phyloP scores from a whole-genome alignment of 768 basidiomycete genomes.

The Collybia mongolica region DNA sequence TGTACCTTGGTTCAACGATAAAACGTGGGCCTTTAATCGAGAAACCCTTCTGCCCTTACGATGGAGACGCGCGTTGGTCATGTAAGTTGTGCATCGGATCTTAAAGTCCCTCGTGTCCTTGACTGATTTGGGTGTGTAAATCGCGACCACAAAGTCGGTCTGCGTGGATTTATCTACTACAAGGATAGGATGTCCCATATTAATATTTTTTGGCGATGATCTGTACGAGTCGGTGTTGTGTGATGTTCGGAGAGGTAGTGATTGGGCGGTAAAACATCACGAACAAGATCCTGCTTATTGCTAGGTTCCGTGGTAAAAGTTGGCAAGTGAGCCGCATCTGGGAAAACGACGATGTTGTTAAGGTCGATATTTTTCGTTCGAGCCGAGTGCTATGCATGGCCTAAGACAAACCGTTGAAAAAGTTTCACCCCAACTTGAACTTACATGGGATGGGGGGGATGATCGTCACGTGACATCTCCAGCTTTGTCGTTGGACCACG shows the following conservation, averaged over 20 bases:
- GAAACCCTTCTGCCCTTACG: slow-evolving; percentile 18
- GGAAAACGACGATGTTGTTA: slow-evolving; percentile 19
- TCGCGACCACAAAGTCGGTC: neutral
- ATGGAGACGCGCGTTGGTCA: slow-evolving; percentile 14
- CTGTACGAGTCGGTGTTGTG: neutral
- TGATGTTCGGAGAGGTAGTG: too few relatives aligned
- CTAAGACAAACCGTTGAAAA: too few relatives aligned
- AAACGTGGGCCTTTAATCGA: too few relatives aligned
- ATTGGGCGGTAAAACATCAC: too few relatives aligned
- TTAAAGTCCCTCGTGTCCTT: slow-evolving; percentile 12
- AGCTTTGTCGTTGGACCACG: slow-evolving; percentile 11
- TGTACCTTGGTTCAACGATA: too few relatives aligned
- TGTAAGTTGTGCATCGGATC: slow-evolving; percentile 15
- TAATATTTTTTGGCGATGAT: neutral
- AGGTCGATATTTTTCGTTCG: slow-evolving; percentile 16
- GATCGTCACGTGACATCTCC: neutral
- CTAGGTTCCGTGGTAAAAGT: slow-evolving; percentile 12
- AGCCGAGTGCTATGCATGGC: neutral
- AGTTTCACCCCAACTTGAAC: too few relatives aligned
- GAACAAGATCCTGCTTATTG: slow-evolving; percentile 19
- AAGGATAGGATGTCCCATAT: neutral
- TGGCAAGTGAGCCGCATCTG: slow-evolving; percentile 17
- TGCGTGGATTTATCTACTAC: neutral
- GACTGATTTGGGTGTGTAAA: neutral
- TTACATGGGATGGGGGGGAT: too few relatives aligned